These are phyloP conservation scores for Orbilia quercus DNA, from an alignment of 2,329 filamentous ascomycete species.

Conservation along the genomic window DNA sequence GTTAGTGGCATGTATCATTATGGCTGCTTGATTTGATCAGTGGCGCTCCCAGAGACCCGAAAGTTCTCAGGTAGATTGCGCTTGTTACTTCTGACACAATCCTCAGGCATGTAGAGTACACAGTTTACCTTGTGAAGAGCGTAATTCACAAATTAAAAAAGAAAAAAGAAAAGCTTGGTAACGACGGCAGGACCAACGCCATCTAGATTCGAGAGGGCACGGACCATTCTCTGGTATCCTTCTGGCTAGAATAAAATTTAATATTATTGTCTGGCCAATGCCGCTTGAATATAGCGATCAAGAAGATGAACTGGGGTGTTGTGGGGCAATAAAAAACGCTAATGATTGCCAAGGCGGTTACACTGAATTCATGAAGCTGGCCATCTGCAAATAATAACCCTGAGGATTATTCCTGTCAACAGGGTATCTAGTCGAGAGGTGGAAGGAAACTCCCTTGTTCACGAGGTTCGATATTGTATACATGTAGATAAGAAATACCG, in stretches of 20 bases:
- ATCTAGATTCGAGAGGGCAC: constrained; percentile 39
- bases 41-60: background rate
- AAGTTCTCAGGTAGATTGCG: constrained; percentile 26
- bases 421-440: constrained; percentile 15
- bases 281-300: constrained; percentile 14
- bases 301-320: constrained; percentile 25
- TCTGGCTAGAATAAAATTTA: constrained; percentile 6
- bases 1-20: background rate
- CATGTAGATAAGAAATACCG: constrained; percentile 37
- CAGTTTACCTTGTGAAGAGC: too few species aligned
- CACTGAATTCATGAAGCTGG: constrained; percentile 34
- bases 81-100: constrained; percentile 4
- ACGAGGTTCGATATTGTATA: constrained; percentile 9
- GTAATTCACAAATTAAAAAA: too few species aligned
- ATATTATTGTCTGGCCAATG: constrained; percentile 6
- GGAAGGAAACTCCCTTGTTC: constrained; percentile 3
- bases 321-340: constrained; percentile 24
- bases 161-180: constrained; percentile 37
- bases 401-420: constrained; percentile 8
- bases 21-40: background rate
- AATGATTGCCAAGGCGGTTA: constrained; percentile 50
- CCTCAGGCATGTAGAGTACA: too few species aligned
- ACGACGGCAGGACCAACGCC: constrained; percentile 35
- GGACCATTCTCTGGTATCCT: constrained; percentile 12
- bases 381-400: constrained; percentile 14